These are phyloP conservation scores for Amanita brunnescens DNA, from an alignment of 768 basidiomycete genomes.

Conservation along the genomic window DNA sequence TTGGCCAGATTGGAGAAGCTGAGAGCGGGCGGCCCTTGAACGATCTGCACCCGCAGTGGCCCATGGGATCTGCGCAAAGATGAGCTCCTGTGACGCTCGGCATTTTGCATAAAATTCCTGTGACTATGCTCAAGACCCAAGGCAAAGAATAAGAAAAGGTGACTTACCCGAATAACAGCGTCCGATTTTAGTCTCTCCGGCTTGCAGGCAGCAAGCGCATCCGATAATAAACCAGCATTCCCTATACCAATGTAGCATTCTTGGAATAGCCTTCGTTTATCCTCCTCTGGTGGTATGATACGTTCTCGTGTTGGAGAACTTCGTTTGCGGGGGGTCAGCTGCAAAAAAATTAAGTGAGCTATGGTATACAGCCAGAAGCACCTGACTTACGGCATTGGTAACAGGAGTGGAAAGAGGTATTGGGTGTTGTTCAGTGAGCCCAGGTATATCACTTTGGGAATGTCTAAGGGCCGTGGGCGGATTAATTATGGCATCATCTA, in stretches of 20 bases:
- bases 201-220: constrained; percentile 60
- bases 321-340: constrained; percentile 24
- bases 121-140: background rate
- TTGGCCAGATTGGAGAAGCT: constrained; percentile 23
- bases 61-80: constrained; percentile 87
- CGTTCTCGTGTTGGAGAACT: constrained; percentile 30
- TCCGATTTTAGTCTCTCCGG: constrained; percentile 61
- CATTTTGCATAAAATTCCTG: constrained; percentile 84
- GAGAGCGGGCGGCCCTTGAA: constrained; percentile 36
- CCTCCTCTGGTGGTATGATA: constrained; percentile 69
- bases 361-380: constrained; percentile 3
- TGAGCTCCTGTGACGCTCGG: constrained; percentile 72
- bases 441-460: constrained; percentile 29
- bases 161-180: constrained; percentile 58
- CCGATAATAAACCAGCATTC: constrained; percentile 67
- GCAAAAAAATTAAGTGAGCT: background rate
- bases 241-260: constrained; percentile 80
- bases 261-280: constrained; percentile 72
- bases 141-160: background rate
- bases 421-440: constrained; percentile 28
- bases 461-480: constrained; percentile 41
- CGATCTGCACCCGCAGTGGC: constrained; percentile 76
- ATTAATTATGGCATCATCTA: constrained; percentile 72
- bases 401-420: constrained; percentile 15
- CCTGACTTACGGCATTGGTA: constrained; percentile 6